Base-by-base conservation (phyloP, 768 basidiomycete species). In the Dacryopinax spathularia region DNA sequence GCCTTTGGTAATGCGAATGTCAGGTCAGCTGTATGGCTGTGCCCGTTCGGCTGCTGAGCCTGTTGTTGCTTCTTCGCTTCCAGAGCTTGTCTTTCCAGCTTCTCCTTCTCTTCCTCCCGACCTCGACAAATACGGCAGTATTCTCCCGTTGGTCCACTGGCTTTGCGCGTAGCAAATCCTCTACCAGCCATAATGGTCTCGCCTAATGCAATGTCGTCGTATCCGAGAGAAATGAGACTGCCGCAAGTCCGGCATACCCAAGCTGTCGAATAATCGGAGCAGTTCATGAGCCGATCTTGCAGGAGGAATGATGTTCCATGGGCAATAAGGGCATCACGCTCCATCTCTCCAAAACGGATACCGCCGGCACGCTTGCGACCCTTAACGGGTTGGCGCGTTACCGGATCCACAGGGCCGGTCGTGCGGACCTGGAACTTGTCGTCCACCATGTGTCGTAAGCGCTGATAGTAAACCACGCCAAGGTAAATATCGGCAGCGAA, bases 371-470 rank as follows among this genome's bases (percentile, higher is more conserved):
- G 89, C 82, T 97, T 98, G 65, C 96, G 89, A 63, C 96, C 96
- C 93, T 97, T 97, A 69, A 99, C 92, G 61, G 96, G 96, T 73
- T 98, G 96, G 67, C 92, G 82, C 2, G 96, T 99, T 56, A 97
- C 78, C 22, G 89, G 88, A 76, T 99, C 96, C 34, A 98, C 91
- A 15, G 95, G 94, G 4, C 96, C 96, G 20, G 93, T 97, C 27
- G 96, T 99, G 68, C 96, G 86, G 27, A 99, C 96, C 78, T 99
- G 96, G 81, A 95, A 99, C 76, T 99, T 99, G 79, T 99, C 96
- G 67, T 95, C 81, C 64, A 99, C 96, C 96, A 99, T 98, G 81
- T 99, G 96, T 68, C 96, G 87, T 64, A 99, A 80, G 62, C 96
- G 88, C 73, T 99, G 96, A 75, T 99, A 99, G 77, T 98, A 99